These are phyloP conservation scores for Geosmithia morbida DNA, from an alignment of 2,329 filamentous ascomycete genomes.

Conservation along the genomic window DNA sequence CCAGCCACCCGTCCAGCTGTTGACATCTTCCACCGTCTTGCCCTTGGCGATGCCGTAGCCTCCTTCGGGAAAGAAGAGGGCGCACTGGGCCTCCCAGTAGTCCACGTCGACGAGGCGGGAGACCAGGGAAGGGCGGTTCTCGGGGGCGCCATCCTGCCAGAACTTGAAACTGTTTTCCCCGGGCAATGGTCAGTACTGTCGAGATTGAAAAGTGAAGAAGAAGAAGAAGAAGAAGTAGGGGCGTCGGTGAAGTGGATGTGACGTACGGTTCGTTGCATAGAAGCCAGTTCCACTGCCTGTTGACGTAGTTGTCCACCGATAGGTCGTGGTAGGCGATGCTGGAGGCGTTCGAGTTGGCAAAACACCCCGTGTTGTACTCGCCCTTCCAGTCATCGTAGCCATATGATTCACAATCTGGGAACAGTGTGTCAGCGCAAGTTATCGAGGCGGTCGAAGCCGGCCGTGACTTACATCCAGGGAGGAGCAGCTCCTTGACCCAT, in stretches of 20 bases:
- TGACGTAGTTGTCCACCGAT: constrained; percentile 25
- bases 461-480: constrained; percentile 30
- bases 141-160: constrained; percentile 27
- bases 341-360: constrained; percentile 34
- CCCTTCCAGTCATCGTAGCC: constrained; percentile 29
- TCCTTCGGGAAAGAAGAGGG: constrained; percentile 36
- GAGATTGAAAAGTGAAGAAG: too few species aligned
- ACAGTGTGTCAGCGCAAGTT: not conserved
- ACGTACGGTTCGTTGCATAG: constrained; percentile 45
- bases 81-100: constrained; percentile 42
- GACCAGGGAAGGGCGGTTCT: constrained; percentile 26
- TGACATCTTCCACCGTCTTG: constrained; percentile 31
- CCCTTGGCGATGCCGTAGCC: constrained; percentile 30
- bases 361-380: constrained; percentile 29
- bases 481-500: constrained; percentile 30
- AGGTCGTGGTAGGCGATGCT: constrained; percentile 35
- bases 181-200: not conserved
- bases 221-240: too few species aligned
- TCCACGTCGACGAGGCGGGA: constrained; percentile 32
- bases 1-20: constrained; percentile 43
- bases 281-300: constrained; percentile 46
- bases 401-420: constrained; percentile 26
- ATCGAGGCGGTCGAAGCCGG: too few species aligned
- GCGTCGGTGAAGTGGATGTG: constrained; percentile 20
- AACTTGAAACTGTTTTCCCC: constrained; percentile 8